phyloP scores from a whole-genome alignment of 148 eudicot genomes.

The Pharnaceum exiguum region DNA sequence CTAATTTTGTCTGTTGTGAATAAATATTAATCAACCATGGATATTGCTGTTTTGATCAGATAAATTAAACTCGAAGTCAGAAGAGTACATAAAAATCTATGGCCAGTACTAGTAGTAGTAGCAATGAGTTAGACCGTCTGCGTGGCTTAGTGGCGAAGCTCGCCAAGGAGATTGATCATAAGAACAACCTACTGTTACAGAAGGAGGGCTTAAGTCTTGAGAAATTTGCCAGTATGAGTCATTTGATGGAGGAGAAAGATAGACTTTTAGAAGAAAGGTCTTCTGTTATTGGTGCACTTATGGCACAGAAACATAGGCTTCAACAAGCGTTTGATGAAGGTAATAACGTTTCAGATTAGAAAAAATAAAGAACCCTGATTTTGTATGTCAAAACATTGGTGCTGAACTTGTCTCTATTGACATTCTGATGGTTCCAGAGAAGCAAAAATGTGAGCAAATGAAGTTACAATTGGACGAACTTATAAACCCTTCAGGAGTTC shows the following conservation, averaged over 20 bases:
- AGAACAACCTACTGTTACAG: conserved; percentile 26
- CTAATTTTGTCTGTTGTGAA: too few species aligned
- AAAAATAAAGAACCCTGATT: too few species aligned
- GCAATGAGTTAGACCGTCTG: conserved; percentile 4
- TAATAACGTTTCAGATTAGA: background rate
- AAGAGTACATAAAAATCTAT: too few species aligned
- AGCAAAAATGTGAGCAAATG: conserved; percentile 2
- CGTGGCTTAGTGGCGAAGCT: conserved; percentile 14
- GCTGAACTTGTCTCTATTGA: too few species aligned
- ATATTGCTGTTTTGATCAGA: too few species aligned
- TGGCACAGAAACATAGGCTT: conserved; percentile 20
- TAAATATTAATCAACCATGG: too few species aligned
- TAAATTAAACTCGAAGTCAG: too few species aligned
- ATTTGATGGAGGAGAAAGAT: conserved; percentile 24
- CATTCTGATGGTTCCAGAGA: conserved; percentile 8
- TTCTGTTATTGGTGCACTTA: conserved; percentile 19
- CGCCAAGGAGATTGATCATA: conserved; percentile 22
- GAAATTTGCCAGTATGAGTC: conserved; percentile 14
- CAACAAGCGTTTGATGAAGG: conserved; percentile 17
- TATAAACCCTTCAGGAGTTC: conserved; percentile 8
- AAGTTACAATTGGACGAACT: conserved; percentile 19
- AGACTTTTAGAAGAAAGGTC: conserved; percentile 25
- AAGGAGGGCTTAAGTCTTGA: conserved; percentile 23
- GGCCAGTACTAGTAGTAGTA: too few species aligned
- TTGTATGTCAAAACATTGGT: too few species aligned